Evolutionary conservation across 371 early-diverging fungal genomes (phyloP).

Genomic region (Mucor velutinosus): DNA sequence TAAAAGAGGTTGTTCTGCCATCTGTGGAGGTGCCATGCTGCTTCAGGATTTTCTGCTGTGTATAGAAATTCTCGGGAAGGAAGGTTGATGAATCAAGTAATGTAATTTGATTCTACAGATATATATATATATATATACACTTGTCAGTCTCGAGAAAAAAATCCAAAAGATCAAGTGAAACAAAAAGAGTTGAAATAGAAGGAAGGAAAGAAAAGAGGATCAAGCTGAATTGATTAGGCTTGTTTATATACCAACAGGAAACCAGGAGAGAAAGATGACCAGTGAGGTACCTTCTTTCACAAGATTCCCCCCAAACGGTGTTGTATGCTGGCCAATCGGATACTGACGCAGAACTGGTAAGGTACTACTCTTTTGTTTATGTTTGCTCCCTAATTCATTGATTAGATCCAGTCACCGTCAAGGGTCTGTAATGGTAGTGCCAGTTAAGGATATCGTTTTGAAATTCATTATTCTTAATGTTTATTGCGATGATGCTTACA

Average conservation of each 20-base stretch:
- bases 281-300: not conserved
- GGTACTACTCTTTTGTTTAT: conserved; percentile 9
- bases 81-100: not conserved
- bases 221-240: not conserved
- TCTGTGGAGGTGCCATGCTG: conserved; percentile 23
- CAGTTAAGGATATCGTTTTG: not conserved
- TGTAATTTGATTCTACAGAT: not conserved
- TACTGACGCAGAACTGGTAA: conserved; percentile 25
- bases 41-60: not conserved
- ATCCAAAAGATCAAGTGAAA: not conserved
- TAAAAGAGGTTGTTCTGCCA: conserved; percentile 14
- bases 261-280: conserved; percentile 1
- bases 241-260: conserved; percentile 1
- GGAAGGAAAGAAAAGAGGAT: not conserved
- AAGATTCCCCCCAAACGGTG: conserved; percentile 10
- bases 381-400: not conserved
- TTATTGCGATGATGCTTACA: not conserved
- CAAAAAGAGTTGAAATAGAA: not conserved
- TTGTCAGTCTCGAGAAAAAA: not conserved
- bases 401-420: not conserved
- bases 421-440: not conserved
- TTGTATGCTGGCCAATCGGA: conserved; percentile 25
- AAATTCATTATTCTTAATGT: not conserved
- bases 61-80: not conserved
- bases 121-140: not conserved